Base-by-base conservation (phyloP, 495 filamentous ascomycete species). In the Cladorrhinum samala region DNA sequence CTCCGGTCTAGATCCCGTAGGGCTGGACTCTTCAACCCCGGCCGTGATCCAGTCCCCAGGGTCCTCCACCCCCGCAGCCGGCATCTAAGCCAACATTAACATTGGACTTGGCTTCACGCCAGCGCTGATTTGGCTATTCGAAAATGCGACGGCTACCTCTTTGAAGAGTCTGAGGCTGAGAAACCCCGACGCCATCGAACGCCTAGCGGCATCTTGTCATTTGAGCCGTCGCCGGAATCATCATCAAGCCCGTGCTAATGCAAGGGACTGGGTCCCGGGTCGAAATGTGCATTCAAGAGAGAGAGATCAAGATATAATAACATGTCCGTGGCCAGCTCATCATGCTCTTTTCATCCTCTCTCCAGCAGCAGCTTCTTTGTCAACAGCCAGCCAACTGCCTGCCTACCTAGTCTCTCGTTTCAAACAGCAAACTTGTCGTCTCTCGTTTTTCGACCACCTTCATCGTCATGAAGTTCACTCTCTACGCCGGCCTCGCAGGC, bases 401-500 rank as follows among this genome's bases (percentile, higher is more conserved):
- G n/a, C n/a, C n/a, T n/a, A n/a, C n/a, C n/a, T 33, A 24, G 24
- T 47, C 45, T 23, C 24, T 33, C 45, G 45, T 13, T 47, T 23
- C 9, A 18, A n/a, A 36, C 45, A 30, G 24, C 45, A 14, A n/a
- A 41, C 24, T 18, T 25, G 9, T 23, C 24, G 45, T 23, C 45
- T 33, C 24, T 46, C 43, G 23, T 46, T 46, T 27, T 23, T 27
- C 20, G 3, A 27, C 24, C 24, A 30, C 45, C 6, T 11, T 33
- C 24, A 20, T 16, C 21, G 51, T 2, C 17, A 62, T 62, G 60
- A 56, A 52, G 39, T 38, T 62, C 23, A 37, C 37, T n/a, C 21
- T 23, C 8, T 0, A 59, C 36, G 13, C 8, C 19, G 20, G 44
- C 47, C 33, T 63, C 33, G 36, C 42, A n/a, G 37, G 55, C 52